These are phyloP conservation scores for Geosmithia putterillii DNA, from an alignment of 2,329 filamentous ascomycete species.

Conservation along the genomic window DNA sequence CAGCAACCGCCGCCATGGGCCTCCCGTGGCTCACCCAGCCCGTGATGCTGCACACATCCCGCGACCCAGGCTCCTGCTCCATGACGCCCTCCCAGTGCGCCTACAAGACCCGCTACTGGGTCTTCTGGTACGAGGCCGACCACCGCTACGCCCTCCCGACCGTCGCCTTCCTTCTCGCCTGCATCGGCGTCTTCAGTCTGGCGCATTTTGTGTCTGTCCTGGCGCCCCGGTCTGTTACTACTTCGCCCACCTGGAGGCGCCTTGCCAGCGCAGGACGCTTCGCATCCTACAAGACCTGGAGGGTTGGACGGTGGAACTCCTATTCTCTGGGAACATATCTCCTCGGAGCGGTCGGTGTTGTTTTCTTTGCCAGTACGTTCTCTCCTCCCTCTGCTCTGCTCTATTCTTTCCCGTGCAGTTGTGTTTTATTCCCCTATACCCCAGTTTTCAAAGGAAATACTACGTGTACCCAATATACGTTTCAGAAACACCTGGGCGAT, in stretches of 20 bases:
- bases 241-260: neutral
- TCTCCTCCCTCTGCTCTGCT: conserved; percentile 5
- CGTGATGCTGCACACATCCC: conserved; percentile 24
- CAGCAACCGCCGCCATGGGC: neutral
- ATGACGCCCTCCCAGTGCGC: conserved; percentile 29
- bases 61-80: conserved; percentile 18
- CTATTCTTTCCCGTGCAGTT: too few relatives aligned
- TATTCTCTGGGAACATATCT: conserved; percentile 30
- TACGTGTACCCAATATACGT: too few relatives aligned
- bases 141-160: conserved; percentile 38
- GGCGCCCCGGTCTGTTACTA: conserved; percentile 4
- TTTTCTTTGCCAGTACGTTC: conserved; percentile 30
- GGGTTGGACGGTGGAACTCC: conserved; percentile 21
- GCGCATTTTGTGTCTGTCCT: conserved; percentile 22
- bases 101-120: conserved; percentile 31
- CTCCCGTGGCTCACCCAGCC: conserved; percentile 25
- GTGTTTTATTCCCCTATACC: too few relatives aligned
- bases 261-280: neutral
- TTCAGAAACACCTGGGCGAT: too few relatives aligned
- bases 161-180: conserved; percentile 36
- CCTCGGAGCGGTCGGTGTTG: conserved; percentile 22
- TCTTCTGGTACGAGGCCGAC: conserved; percentile 37
- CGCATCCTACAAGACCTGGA: conserved; percentile 10
- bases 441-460: too few relatives aligned
- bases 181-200: conserved; percentile 34